Evolutionary conservation across 2,329 filamentous ascomycete species (phyloP).

Genomic region (Claviceps sp.): DNA sequence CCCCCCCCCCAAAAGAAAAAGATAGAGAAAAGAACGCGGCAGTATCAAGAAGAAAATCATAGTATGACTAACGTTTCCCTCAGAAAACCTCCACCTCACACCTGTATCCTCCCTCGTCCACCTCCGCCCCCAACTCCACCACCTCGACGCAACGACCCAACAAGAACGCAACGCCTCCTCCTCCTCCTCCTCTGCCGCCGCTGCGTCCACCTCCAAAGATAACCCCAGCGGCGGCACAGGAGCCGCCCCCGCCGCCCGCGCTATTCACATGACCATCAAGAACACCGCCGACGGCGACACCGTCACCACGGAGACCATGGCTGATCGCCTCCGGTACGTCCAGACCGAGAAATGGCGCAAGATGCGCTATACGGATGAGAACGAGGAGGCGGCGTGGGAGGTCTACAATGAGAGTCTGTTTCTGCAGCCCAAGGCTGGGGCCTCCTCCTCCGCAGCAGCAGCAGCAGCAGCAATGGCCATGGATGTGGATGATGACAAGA

Average conservation of each 20-base stretch:
- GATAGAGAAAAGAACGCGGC: neutral
- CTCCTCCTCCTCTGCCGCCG: constrained; percentile 20
- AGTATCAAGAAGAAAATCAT: neutral
- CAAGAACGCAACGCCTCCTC: constrained; percentile 39
- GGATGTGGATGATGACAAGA: constrained; percentile 5
- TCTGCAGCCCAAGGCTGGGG: constrained; percentile 12
- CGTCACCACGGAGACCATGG: constrained; percentile 56
- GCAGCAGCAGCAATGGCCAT: neutral
- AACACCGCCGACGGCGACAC: constrained; percentile 54
- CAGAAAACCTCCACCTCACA: constrained; percentile 77
- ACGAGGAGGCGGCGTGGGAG: constrained; percentile 61
- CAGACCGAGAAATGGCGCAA: constrained; percentile 73
- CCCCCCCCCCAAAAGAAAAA: no score
- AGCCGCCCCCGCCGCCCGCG: constrained; percentile 46
- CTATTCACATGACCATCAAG: constrained; percentile 81
- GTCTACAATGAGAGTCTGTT: constrained; percentile 61
- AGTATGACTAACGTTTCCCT: neutral
- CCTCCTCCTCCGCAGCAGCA: neutral
- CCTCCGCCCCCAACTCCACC: constrained; percentile 82
- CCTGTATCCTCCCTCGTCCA: constrained; percentile 73
- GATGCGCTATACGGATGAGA: constrained; percentile 71
- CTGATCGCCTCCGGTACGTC: constrained; percentile 59
- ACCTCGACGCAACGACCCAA: constrained; percentile 75
- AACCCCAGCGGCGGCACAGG: neutral
- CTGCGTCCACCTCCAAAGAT: constrained; percentile 16